Percentiles rank a stretch among this genome's conserved stretches.
phyloP scores from a whole-genome alignment of 108 stramenopile species.

The Discostella pseudostelligera region DNA sequence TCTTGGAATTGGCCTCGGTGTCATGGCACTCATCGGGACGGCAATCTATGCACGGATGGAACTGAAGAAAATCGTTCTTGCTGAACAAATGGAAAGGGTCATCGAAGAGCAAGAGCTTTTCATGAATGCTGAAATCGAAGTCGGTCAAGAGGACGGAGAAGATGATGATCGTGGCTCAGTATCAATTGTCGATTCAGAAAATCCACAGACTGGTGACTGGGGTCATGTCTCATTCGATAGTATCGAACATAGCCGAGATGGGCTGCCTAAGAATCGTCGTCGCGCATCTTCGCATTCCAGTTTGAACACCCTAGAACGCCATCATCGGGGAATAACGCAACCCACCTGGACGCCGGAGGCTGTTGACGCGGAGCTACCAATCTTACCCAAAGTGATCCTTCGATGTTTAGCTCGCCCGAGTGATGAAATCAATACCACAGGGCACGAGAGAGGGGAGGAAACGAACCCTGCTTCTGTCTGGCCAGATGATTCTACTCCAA shows the following conservation, averaged over 20 bases:
- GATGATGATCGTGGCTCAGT: conserved; percentile 2
- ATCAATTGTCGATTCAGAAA: conserved; percentile 20
- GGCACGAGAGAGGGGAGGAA: conserved; percentile 2
- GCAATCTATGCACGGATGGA: conserved; percentile 42
- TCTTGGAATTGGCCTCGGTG: conserved; percentile 29
- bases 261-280: not conserved
- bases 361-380: conserved; percentile 29
- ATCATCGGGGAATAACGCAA: not conserved
- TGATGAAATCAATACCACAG: not conserved
- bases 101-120: conserved; percentile 22
- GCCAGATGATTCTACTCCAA: not conserved
- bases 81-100: conserved; percentile 26
- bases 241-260: no score
- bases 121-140: conserved; percentile 4
- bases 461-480: not conserved
- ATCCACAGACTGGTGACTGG: conserved; percentile 16
- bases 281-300: not conserved
- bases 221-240: conserved; percentile 1
- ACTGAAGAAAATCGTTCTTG: conserved; percentile 42
- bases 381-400: conserved; percentile 27
- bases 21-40: conserved; percentile 39
- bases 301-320: not conserved
- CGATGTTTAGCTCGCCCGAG: conserved; percentile 2
- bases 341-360: conserved; percentile 25
- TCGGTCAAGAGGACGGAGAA: not conserved